These are phyloP conservation scores for Penstemon davidsonii DNA, from an alignment of 257 asterid species.

Conservation along the genomic window DNA sequence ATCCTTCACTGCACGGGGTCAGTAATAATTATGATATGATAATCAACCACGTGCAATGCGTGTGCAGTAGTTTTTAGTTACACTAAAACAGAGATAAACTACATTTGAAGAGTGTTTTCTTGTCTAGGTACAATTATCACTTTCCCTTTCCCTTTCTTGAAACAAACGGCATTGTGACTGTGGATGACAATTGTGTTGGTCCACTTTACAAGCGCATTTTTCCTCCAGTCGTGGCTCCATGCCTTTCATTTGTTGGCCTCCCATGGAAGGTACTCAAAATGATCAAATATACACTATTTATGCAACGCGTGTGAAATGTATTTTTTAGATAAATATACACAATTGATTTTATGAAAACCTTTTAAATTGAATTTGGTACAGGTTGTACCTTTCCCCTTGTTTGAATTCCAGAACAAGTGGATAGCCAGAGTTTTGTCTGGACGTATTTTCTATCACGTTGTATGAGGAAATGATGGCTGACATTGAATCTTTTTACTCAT, in stretches of 20 bases:
- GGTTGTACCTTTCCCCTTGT: conserved; percentile 84
- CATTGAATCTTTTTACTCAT: conserved; percentile 62
- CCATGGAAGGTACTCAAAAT: conserved; percentile 85
- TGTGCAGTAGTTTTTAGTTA: too few relatives aligned
- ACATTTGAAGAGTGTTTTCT: too few relatives aligned
- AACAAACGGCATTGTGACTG: conserved; percentile 59
- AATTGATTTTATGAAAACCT: background rate
- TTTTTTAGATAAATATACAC: background rate
- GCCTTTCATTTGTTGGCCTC: conserved; percentile 88
- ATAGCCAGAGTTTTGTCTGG: conserved; percentile 82
- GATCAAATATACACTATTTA: conserved; percentile 4
- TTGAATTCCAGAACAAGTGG: conserved; percentile 87
- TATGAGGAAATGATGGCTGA: conserved; percentile 66
- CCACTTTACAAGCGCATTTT: conserved; percentile 88
- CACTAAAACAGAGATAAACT: too few relatives aligned
- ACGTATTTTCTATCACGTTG: conserved; percentile 60
- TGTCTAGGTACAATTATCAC: conserved; percentile 71
- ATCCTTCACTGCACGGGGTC: conserved; percentile 98
- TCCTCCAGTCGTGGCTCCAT: conserved; percentile 78
- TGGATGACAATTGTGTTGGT: conserved; percentile 85
- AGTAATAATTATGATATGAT: conserved; percentile 21
- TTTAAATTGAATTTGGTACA: conserved; percentile 28
- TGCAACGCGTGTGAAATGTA: too few relatives aligned
- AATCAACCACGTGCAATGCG: too few relatives aligned
- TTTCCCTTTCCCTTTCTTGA: conserved; percentile 92